Conservation (phyloP, 345 rosid species). For the Lepidium sativum region DNA sequence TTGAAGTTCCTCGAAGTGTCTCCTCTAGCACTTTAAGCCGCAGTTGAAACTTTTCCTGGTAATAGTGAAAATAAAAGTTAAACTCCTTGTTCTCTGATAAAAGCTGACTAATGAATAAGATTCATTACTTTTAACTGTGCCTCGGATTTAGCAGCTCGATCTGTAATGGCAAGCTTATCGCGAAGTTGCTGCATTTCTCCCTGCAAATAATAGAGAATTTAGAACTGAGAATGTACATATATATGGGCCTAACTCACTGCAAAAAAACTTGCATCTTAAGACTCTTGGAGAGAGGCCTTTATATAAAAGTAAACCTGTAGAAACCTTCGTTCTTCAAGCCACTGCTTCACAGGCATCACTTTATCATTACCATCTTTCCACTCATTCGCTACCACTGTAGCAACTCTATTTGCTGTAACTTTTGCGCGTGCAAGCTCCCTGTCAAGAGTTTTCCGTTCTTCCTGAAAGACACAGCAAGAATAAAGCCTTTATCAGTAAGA, state of each 20-base stretch:
- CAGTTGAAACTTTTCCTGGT: constrained; percentile 84
- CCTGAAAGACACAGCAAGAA: constrained; percentile 40
- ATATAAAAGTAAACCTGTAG: constrained; percentile 59
- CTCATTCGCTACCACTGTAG: constrained; percentile 97
- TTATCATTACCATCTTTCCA: constrained; percentile 99
- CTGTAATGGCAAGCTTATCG: constrained; percentile 79
- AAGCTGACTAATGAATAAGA: not conserved
- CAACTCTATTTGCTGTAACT: constrained; percentile 97
- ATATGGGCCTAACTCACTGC: not conserved
- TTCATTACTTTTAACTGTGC: constrained; percentile 76
- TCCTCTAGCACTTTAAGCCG: constrained; percentile 97
- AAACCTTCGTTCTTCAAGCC: constrained; percentile 98
- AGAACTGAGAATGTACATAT: constrained; percentile 6
- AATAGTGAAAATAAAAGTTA: not conserved
- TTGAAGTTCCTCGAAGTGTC: constrained; percentile 74
- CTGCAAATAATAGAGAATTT: constrained; percentile 28
- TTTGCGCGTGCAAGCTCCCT: constrained; percentile 97
- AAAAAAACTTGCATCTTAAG: not conserved
- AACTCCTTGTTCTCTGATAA: not conserved
- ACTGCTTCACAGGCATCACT: constrained; percentile 99
- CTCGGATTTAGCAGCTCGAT: constrained; percentile 92
- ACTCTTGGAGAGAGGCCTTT: constrained; percentile 5
- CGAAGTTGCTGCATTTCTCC: constrained; percentile 99
- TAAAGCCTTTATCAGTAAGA: not conserved
- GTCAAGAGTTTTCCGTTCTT: constrained; percentile 95